These are phyloP conservation scores for Macrolepiota albuminosa DNA, from an alignment of 768 basidiomycete species.

Conservation along the genomic window DNA sequence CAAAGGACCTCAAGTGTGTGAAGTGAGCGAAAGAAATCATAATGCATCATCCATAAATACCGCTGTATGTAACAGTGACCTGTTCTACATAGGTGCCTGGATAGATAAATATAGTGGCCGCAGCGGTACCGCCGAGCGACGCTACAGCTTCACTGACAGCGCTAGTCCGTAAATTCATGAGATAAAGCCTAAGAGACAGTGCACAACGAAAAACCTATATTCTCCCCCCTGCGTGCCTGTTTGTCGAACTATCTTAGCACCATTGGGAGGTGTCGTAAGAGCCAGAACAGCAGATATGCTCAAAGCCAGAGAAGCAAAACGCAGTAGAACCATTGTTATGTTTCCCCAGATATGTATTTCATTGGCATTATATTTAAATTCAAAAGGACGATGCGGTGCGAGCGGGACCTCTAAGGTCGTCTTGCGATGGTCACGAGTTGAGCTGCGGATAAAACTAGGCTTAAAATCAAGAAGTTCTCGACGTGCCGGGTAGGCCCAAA, in stretches of 20 bases:
- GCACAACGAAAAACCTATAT: conserved; percentile 12
- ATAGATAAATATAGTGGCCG: conserved; percentile 20
- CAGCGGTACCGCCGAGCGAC: conserved; percentile 16
- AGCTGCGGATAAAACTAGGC: conserved; percentile 3
- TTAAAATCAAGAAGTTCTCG: not conserved
- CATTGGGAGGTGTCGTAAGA: conserved; percentile 19
- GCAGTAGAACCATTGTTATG: conserved; percentile 4
- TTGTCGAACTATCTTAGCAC: conserved; percentile 23
- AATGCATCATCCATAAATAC: not conserved
- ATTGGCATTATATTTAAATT: not conserved
- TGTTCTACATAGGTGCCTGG: conserved; percentile 25
- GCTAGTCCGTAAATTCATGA: not conserved
- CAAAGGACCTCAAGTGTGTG: conserved; percentile 8
- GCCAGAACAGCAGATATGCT: conserved; percentile 10
- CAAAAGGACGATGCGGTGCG: not conserved
- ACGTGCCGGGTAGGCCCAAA: not conserved
- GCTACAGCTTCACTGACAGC: conserved; percentile 20
- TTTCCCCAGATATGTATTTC: not conserved
- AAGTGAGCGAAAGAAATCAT: not conserved
- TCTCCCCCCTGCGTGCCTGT: conserved; percentile 19
- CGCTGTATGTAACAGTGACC: conserved; percentile 18
- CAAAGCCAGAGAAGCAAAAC: conserved; percentile 10
- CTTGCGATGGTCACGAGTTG: conserved; percentile 6
- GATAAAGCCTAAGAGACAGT: not conserved
- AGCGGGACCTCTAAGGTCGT: not conserved